A percentile compares a stretch with the other conserved stretches of the same genome.
phyloP scores from a whole-genome alignment of 2,329 filamentous ascomycete species.

The Blastomyces silverae region DNA sequence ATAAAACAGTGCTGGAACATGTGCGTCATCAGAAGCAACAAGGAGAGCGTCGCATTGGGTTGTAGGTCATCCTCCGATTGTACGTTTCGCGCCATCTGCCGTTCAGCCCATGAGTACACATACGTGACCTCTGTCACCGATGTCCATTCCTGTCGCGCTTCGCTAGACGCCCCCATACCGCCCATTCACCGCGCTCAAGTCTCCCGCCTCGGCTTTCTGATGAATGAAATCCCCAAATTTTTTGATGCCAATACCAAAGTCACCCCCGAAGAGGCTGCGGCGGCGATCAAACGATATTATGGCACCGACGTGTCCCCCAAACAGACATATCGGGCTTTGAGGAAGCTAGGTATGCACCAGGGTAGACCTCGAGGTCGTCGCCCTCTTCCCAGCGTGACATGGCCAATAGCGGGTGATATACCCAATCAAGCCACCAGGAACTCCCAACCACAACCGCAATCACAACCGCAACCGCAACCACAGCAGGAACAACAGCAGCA shows the following conservation, averaged over 20 bases:
- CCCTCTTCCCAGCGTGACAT: neutral
- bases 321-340: slow-evolving; percentile 37
- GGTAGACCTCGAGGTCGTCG: slow-evolving; percentile 16
- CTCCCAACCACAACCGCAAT: neutral
- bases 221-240: slow-evolving; percentile 36
- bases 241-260: slow-evolving; percentile 37
- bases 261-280: slow-evolving; percentile 35
- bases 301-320: slow-evolving; percentile 37
- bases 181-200: slow-evolving; percentile 37
- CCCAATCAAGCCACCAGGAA: neutral
- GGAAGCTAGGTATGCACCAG: slow-evolving; percentile 29
- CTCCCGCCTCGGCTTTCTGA: slow-evolving; percentile 37
- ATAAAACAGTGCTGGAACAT: slow-evolving; percentile 39
- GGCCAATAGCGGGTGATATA: neutral
- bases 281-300: slow-evolving; percentile 38
- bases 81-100: slow-evolving; percentile 38
- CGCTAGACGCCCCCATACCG: slow-evolving; percentile 26
- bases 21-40: slow-evolving; percentile 37
- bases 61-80: slow-evolving; percentile 37
- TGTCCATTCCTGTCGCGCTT: slow-evolving; percentile 34
- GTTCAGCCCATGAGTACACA: slow-evolving; percentile 37
- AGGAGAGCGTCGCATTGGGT: slow-evolving; percentile 38
- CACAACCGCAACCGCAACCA: neutral
- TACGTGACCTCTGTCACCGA: slow-evolving; percentile 39
- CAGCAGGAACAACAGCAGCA: neutral